Evolutionary conservation across 148 eudicot genomes (phyloP), one percentile per base, ranked within the genome.

Genomic region (Nepenthes gracilis): DNA sequence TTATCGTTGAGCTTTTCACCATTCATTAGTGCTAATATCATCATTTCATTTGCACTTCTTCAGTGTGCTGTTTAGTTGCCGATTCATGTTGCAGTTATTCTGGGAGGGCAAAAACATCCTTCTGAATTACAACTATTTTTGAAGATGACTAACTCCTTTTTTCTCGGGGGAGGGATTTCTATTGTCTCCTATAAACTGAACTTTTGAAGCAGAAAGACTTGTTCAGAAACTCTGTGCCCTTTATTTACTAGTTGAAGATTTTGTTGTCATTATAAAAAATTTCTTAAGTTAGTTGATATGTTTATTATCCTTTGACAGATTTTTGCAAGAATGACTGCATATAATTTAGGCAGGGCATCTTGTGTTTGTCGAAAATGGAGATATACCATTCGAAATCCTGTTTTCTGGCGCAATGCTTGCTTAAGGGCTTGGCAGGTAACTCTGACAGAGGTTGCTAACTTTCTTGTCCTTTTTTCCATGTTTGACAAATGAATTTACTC

Each of bases 281-380:
- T 35, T 49, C 48, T 37, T 48, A 9, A 6, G n/a, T 36, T 12
- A 15, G 47, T 14, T 63, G n/a, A 63, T 58, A n/a, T 36, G 2
- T 6, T 33, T 55, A 43, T 49, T 36, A 61, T 56, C 11, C 53
- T 8, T 72, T 2, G 53, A 64, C 78, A 91, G 97, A 83, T 91
- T 33, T 88, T 87, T 69, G 72, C 78, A 33, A 85, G 84, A 73
- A 83, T 85, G 93, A 69, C 76, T 65, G 86, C 97, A 15, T 92
- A 85, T 72, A 64, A 73, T 70, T 61, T 87, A 57, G 97, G 96
- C 61, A 82, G 73, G 74, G 97, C 96, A 37, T 74, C 88, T 68
- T 87, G 97, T 75, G 97, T 87, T 64, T 92, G 97, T 77, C 79
- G 93, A 43, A 92, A 92, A 66, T 92, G 97, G 97, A 82, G 85